Evolutionary conservation across 352 stramenopile species (phyloP), one percentile per base, ranked within the genome.

Genomic region (Plasmopara viticola): DNA sequence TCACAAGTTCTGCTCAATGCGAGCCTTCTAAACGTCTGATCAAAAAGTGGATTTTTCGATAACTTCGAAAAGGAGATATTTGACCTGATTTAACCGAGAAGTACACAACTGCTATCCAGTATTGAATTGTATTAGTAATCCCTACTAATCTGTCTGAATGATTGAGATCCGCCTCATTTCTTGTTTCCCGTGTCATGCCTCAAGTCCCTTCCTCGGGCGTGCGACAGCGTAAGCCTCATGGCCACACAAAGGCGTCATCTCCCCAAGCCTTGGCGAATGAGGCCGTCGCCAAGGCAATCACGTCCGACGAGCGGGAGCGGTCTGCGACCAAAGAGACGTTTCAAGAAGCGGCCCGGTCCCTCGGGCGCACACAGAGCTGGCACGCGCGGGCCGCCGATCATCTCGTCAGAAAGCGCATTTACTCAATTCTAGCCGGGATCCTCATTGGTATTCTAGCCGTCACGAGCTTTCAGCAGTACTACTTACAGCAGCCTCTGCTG

Each of bases 361-460:
- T 87, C 6, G 34, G 48, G 46, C 72, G 68, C 31, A 69, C 62
- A n/a, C 43, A 76, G 49, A 86, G 72, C 43, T 90, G 79, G 79
- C 74, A 83, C 52, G 46, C 30, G 0, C 57, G 66, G 6, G 79
- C 74, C n/a, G 59, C 68, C 13, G 60, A 69, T 18, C 79, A 90
- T 53, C 60, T 90, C 58, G 63, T 72, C 40, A 72, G 49, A 53
- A 82, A 76, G n/a, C 71, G 73, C 46, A 81, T 81, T 55, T 90
- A 87, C 65, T 84, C 70, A n/a, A 62, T 90, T 42, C 53, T 90
- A 29, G 54, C 63, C 2, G 79, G 79, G 4, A 43, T 84, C 9
- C 25, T 86, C 50, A 67, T 87, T 9, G 79, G 79, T 33, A 49
- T 90, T n/a, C 51, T 64, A 5, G 70, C 72, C 44, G 64, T 82